phyloP scores from a whole-genome alignment of 768 basidiomycete genomes.

The Rhodotorula taiwanensis region DNA sequence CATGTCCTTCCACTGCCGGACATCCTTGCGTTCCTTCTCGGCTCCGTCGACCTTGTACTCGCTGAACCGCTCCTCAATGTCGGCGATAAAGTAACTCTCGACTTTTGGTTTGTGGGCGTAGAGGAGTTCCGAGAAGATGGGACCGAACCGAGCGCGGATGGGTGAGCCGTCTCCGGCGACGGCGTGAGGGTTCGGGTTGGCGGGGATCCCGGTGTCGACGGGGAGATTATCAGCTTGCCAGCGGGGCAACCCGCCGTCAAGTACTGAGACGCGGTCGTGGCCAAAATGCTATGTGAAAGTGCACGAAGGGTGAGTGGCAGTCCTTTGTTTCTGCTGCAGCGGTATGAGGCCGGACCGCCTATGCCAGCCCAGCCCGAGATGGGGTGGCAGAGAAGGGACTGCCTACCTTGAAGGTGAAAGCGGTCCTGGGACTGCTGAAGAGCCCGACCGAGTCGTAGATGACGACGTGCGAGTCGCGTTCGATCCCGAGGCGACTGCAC shows the following conservation, averaged over 20 bases:
- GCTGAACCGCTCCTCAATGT: constrained; percentile 48
- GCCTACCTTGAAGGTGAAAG: constrained; percentile 76
- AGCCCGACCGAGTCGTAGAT: constrained; percentile 85
- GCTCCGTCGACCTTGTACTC: constrained; percentile 20
- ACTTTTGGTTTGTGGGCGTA: constrained; percentile 25
- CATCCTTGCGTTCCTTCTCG: constrained; percentile 11
- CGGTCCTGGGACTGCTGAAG: constrained; percentile 83
- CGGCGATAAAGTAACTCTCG: constrained; percentile 31
- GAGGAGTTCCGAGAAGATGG: constrained; percentile 20
- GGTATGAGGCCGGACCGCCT: too few relatives aligned
- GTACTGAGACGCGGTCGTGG: constrained; percentile 73
- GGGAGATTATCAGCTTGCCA: constrained; percentile 48
- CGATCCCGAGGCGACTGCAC: constrained; percentile 56
- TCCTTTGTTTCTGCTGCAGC: too few relatives aligned
- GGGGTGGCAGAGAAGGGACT: not conserved
- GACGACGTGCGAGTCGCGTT: constrained; percentile 68
- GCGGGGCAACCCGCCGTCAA: constrained; percentile 72
- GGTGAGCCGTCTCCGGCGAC: not conserved
- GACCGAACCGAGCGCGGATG: not conserved
- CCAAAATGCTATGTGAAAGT: constrained; percentile 56
- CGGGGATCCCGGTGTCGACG: not conserved
- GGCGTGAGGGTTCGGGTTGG: constrained; percentile 22
- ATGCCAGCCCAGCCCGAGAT: too few relatives aligned
- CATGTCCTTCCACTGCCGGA: constrained; percentile 19
- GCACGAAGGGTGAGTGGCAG: not conserved